phyloP scores from a whole-genome alignment of 495 filamentous ascomycete genomes.

The Aspergillus olivimuriae region DNA sequence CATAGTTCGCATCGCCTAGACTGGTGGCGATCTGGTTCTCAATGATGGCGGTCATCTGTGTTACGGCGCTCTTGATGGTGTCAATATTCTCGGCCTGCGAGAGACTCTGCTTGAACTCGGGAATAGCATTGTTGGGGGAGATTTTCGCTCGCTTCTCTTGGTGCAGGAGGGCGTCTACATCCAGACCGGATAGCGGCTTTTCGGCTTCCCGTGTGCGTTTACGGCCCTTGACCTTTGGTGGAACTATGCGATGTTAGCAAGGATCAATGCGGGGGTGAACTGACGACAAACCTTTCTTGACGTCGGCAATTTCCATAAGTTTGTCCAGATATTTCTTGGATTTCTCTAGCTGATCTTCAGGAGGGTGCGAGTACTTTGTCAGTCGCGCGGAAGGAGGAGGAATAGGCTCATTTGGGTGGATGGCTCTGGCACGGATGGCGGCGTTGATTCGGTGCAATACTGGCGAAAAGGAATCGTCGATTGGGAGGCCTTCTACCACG shows the following conservation, averaged over 20 bases:
- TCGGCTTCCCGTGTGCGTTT: constrained; percentile 62
- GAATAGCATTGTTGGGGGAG: constrained; percentile 73
- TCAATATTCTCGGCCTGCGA: constrained; percentile 53
- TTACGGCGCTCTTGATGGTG: constrained; percentile 58
- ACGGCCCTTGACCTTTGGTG: constrained; percentile 72
- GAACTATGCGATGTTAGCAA: constrained; percentile 46
- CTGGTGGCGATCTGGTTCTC: constrained; percentile 62
- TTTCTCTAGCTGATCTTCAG: constrained; percentile 54
- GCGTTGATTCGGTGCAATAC: constrained; percentile 83
- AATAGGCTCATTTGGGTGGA: constrained; percentile 63
- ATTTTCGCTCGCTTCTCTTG: constrained; percentile 59
- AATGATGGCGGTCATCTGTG: constrained; percentile 69
- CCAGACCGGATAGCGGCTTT: constrained; percentile 86
- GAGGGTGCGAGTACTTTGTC: constrained; percentile 67
- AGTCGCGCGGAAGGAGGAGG: constrained; percentile 62
- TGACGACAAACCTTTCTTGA: constrained; percentile 68
- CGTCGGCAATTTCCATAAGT: constrained; percentile 62
- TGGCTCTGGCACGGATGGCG: constrained; percentile 73
- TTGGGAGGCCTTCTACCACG: constrained; percentile 60
- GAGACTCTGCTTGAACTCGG: constrained; percentile 84
- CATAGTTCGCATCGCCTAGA: constrained; percentile 69
- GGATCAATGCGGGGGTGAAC: background rate
- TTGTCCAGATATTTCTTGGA: constrained; percentile 49
- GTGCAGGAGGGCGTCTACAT: constrained; percentile 71
- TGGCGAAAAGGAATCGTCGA: constrained; percentile 89